A percentile compares a stretch with the other conserved stretches of the same genome.
These are phyloP conservation scores for Seiridium cupressi DNA, from an alignment of 2,329 filamentous ascomycete species.

Conservation along the genomic window DNA sequence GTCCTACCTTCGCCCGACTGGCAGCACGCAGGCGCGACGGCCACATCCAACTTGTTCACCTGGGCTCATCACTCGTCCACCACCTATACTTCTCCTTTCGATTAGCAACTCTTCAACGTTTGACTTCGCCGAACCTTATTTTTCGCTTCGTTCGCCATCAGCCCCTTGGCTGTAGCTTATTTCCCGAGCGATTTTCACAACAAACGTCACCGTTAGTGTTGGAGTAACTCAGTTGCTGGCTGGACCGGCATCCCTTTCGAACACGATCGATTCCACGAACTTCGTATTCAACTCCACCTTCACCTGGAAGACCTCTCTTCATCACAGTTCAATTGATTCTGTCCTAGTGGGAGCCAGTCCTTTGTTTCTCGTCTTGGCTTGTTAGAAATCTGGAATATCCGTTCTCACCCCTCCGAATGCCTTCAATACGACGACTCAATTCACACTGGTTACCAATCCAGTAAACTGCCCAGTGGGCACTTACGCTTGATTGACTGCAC, in stretches of 20 bases:
- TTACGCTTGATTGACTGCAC: not conserved
- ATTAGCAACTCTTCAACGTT: not conserved
- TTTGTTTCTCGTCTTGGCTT: not conserved
- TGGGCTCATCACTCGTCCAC: too few species aligned
- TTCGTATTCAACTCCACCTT: too few species aligned
- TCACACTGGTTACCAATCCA: not conserved
- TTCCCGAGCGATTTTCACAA: not conserved
- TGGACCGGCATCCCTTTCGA: too few species aligned
- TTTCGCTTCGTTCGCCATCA: not conserved
- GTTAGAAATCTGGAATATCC: not conserved
- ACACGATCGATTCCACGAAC: too few species aligned
- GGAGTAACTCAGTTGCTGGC: too few species aligned
- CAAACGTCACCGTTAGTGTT: not conserved
- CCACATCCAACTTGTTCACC: too few species aligned
- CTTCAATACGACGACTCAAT: not conserved
- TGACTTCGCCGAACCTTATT: not conserved
- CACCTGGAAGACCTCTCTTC: too few species aligned
- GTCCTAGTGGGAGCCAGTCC: too few species aligned
- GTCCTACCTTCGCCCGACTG: not conserved
- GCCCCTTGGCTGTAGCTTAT: not conserved
- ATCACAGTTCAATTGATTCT: too few species aligned
- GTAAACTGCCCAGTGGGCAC: not conserved
- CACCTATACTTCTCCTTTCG: not conserved
- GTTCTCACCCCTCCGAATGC: not conserved
- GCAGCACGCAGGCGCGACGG: not conserved